These are phyloP conservation scores for Knufia petricola DNA, from an alignment of 2,329 filamentous ascomycete genomes.

Conservation along the genomic window DNA sequence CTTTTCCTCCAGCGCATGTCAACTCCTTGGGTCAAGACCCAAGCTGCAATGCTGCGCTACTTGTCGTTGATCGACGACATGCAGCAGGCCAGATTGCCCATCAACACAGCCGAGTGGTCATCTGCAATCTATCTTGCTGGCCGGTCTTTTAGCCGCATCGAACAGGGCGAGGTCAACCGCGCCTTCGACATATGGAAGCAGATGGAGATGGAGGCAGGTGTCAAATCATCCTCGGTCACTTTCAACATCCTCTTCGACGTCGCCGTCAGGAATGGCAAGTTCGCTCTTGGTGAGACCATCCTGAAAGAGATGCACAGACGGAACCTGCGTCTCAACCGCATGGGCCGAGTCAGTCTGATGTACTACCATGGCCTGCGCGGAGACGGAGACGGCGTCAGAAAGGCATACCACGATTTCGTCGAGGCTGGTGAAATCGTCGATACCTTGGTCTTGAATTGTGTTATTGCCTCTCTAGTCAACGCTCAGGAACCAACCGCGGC, in stretches of 20 bases:
- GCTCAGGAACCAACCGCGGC: conserved; percentile 68
- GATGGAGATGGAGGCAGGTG: conserved; percentile 67
- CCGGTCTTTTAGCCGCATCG: conserved; percentile 53
- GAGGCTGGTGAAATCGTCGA: conserved; percentile 79
- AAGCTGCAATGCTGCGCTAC: conserved; percentile 66
- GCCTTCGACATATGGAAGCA: conserved; percentile 74
- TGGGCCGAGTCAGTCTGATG: conserved; percentile 72
- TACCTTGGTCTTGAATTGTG: conserved; percentile 73
- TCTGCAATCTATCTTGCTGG: conserved; percentile 70
- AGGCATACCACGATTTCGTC: conserved; percentile 75
- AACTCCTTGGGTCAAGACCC: conserved; percentile 46
- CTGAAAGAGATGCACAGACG: conserved; percentile 69
- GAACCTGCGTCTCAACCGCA: conserved; percentile 60
- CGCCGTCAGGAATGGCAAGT: conserved; percentile 77
- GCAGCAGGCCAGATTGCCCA: conserved; percentile 58
- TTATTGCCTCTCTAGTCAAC: conserved; percentile 68
- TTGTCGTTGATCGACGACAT: conserved; percentile 77
- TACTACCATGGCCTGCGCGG: conserved; percentile 69
- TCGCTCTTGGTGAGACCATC: conserved; percentile 71
- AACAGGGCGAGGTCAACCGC: conserved; percentile 52
- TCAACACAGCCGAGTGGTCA: conserved; percentile 68
- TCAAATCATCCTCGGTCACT: conserved; percentile 64
- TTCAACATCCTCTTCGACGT: conserved; percentile 90
- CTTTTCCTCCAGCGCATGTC: conserved; percentile 60
- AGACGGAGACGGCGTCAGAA: conserved; percentile 64